Base-by-base conservation (phyloP, 2,329 filamentous ascomycete species). In the Chaetomium olivaceum region DNA sequence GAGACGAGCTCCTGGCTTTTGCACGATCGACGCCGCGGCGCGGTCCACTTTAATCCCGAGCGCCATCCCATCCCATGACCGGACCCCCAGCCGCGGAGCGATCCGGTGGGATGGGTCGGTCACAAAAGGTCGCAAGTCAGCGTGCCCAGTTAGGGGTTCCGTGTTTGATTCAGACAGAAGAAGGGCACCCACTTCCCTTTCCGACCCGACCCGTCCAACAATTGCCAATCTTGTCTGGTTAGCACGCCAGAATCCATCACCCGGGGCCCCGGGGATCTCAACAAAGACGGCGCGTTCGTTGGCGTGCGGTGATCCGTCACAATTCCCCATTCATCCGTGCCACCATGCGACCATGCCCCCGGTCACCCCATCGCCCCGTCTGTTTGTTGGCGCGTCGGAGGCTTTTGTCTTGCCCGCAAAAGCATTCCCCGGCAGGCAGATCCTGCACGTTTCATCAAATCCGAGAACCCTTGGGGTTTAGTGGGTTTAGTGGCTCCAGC, bases 101-200 rank as follows among this genome's bases (percentile, higher is more conserved):
- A 51, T 67, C 63, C 67, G 67, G 67, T 65, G 58, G 63, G 55
- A 61, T 67, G 65, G 63, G 25, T 66, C 55, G 58, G 33, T 51
- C 31, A 48, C 36, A 39, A 19, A 43, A 23, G 19, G 7, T 48
- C 7, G 39, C 16, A 43, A 43, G 39, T 43, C 39, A 43, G 39
- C 39, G 7, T 16, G 6, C 39, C 4, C 16, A 43, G 39, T 43
- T 43, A 43, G 39, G 39, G 39, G 39, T 43, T 19, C 39, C 39
- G 46, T 23, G 59, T 54, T 36, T 61, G 33, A 52, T 36, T 51
- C 46, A 39, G 21, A 7, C 31, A 14, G 36, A 29, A 29, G 27
- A 6, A 7, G 21, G 8, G 33, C 33, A 36, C 9, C 33, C 9
- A 11, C 33, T 36, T 36, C 33, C 33, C 33, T 9, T 36, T 36